phyloP scores from a whole-genome alignment of 2,329 filamentous ascomycete genomes.

The Colletotrichum magnum region DNA sequence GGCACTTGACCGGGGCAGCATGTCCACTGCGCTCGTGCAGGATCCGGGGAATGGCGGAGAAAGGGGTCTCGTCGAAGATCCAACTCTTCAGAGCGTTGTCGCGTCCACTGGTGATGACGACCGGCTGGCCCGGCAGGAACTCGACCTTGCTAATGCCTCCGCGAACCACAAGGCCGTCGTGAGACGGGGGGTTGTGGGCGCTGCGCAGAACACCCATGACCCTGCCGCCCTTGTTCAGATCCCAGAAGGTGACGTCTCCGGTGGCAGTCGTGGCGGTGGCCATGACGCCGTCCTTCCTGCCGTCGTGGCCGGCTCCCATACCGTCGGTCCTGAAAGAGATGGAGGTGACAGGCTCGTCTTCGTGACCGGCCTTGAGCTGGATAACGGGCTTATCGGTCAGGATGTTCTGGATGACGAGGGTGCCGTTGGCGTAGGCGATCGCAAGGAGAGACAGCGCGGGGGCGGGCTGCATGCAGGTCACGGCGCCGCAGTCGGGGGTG shows the following conservation, averaged over 20 bases:
- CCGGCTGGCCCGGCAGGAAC: constrained; percentile 89
- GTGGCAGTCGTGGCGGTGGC: constrained; percentile 84
- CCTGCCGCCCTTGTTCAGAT: constrained; percentile 89
- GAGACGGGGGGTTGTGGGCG: constrained; percentile 84
- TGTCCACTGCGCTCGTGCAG: constrained; percentile 91
- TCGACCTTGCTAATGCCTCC: constrained; percentile 90
- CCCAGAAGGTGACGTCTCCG: constrained; percentile 96
- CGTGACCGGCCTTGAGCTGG: constrained; percentile 75
- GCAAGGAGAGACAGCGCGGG: constrained; percentile 89
- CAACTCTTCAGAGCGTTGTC: constrained; percentile 96
- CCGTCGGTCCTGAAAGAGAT: constrained; percentile 95
- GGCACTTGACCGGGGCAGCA: constrained; percentile 84
- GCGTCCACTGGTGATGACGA: constrained; percentile 89
- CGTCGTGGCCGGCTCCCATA: constrained; percentile 88
- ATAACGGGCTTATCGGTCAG: constrained; percentile 82
- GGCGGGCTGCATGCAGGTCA: constrained; percentile 89
- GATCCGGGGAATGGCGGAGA: constrained; percentile 87
- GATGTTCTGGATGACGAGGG: constrained; percentile 85
- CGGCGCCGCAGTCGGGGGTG: constrained; percentile 78
- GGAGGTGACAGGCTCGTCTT: constrained; percentile 78
- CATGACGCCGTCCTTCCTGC: constrained; percentile 90
- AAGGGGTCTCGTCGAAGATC: constrained; percentile 95
- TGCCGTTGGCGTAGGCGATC: constrained; percentile 86
- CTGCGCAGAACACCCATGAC: constrained; percentile 89
- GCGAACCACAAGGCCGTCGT: constrained; percentile 67